A percentile compares a stretch with the other conserved stretches of the same genome.
Evolutionary conservation across 768 basidiomycete species (phyloP).

Genomic region (Cystofilobasidium macerans): DNA sequence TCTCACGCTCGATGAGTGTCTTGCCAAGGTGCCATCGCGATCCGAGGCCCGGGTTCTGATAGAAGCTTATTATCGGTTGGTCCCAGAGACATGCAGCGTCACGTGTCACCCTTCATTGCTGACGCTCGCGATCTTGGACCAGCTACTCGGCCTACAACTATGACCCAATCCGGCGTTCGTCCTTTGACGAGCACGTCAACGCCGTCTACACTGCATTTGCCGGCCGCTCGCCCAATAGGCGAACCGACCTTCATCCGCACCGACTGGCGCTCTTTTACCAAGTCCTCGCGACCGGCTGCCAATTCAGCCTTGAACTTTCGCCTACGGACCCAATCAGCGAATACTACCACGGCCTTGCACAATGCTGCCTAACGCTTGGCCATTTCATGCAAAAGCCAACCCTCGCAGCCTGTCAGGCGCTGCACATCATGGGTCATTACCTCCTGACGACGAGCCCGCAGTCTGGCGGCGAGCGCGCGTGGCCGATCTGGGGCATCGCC

Average conservation of each 20-base stretch:
- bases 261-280: neutral
- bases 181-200: neutral
- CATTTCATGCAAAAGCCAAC: neutral
- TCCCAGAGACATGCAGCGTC: too few relatives aligned
- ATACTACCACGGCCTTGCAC: neutral
- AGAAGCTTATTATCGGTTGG: neutral
- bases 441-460: neutral
- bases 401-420: neutral
- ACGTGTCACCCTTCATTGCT: too few relatives aligned
- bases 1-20: neutral
- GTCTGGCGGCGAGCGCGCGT: neutral
- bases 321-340: neutral
- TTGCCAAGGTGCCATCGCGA: neutral
- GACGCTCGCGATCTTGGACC: too few relatives aligned
- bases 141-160: neutral
- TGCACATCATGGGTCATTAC: constrained; percentile 1
- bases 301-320: neutral
- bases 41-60: neutral
- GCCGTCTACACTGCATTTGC: neutral
- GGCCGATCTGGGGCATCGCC: constrained; percentile 7
- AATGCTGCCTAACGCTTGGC: neutral
- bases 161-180: neutral
- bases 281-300: neutral
- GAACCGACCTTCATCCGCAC: neutral
- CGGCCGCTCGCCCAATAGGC: neutral